A percentile compares a stretch with the other conserved stretches of the same genome.
phyloP scores from a whole-genome alignment of 2,329 filamentous ascomycete species.

The Fusarium sp. region DNA sequence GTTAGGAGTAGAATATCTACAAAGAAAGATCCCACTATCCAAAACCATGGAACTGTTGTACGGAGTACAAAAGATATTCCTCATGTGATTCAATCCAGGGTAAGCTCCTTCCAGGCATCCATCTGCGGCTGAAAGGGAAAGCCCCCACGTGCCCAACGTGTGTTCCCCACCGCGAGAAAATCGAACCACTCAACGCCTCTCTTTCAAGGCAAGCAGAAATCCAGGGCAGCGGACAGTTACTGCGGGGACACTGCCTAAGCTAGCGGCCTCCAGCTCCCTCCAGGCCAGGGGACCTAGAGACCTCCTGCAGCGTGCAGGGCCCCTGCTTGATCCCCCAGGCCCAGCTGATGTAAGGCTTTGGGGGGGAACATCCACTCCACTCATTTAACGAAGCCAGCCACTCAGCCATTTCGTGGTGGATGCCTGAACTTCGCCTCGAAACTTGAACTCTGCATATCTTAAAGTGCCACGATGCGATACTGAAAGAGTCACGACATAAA shows the following conservation, averaged over 20 bases:
- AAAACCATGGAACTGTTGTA: too few relatives aligned
- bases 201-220: slow-evolving; percentile 16
- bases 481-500: slow-evolving; percentile 35
- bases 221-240: slow-evolving; percentile 23
- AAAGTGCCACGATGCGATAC: slow-evolving; percentile 44
- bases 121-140: slow-evolving; percentile 40
- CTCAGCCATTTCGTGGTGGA: slow-evolving; percentile 30
- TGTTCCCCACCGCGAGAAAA: slow-evolving; percentile 24
- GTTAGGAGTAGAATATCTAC: not conserved
- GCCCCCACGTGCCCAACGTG: slow-evolving; percentile 41
- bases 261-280: slow-evolving; percentile 34
- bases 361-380: slow-evolving; percentile 25
- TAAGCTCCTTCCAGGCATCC: slow-evolving; percentile 15
- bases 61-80: not conserved
- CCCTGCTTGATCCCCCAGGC: slow-evolving; percentile 6
- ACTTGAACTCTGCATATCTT: slow-evolving; percentile 41
- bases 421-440: slow-evolving; percentile 34
- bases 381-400: slow-evolving; percentile 35
- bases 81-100: slow-evolving; percentile 18
- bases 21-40: too few relatives aligned
- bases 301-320: slow-evolving; percentile 25
- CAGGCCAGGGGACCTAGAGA: slow-evolving; percentile 34
- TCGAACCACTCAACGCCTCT: slow-evolving; percentile 24
- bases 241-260: slow-evolving; percentile 6
- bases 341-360: slow-evolving; percentile 41